Conservation (phyloP, 805 yeast genomes). For the Barnettozyma californica region DNA sequence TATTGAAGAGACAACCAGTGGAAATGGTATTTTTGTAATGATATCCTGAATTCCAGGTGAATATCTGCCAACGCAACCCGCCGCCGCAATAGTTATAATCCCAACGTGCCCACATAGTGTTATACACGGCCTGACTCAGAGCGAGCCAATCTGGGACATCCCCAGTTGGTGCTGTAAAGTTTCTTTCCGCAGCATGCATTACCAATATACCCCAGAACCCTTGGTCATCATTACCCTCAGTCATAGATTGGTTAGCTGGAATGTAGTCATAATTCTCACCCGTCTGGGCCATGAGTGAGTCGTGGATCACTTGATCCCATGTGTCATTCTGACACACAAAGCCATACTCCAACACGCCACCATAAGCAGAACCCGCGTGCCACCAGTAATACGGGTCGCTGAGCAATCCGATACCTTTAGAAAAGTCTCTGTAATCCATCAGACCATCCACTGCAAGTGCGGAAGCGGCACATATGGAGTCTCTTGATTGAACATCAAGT, state of each 20-base stretch:
- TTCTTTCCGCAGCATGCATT: conserved; percentile 58
- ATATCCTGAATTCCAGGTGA: conserved; percentile 66
- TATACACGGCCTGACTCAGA: conserved; percentile 55
- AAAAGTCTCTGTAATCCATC: conserved; percentile 52
- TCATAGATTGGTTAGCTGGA: conserved; percentile 55
- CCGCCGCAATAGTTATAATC: conserved; percentile 52
- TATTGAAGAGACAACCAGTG: conserved; percentile 56
- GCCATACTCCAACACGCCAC: conserved; percentile 65
- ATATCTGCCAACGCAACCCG: conserved; percentile 70
- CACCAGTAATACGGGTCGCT: conserved; percentile 74
- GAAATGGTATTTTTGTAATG: conserved; percentile 61
- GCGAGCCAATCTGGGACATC: conserved; percentile 49
- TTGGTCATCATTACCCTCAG: conserved; percentile 72
- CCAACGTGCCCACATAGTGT: conserved; percentile 62
- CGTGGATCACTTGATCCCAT: conserved; percentile 48
- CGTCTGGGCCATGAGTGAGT: conserved; percentile 43
- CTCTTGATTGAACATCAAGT: conserved; percentile 33
- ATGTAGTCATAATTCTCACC: conserved; percentile 50
- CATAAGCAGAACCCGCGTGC: conserved; percentile 86
- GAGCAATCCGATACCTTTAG: conserved; percentile 75
- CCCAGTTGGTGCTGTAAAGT: conserved; percentile 43
- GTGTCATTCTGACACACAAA: conserved; percentile 66
- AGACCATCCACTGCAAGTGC: conserved; percentile 55
- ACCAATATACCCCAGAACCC: conserved; percentile 67
- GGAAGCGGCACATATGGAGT: conserved; percentile 54